phyloP scores from a whole-genome alignment of 1,284 basidiomycete genomes.

The Athelia psychrophila region DNA sequence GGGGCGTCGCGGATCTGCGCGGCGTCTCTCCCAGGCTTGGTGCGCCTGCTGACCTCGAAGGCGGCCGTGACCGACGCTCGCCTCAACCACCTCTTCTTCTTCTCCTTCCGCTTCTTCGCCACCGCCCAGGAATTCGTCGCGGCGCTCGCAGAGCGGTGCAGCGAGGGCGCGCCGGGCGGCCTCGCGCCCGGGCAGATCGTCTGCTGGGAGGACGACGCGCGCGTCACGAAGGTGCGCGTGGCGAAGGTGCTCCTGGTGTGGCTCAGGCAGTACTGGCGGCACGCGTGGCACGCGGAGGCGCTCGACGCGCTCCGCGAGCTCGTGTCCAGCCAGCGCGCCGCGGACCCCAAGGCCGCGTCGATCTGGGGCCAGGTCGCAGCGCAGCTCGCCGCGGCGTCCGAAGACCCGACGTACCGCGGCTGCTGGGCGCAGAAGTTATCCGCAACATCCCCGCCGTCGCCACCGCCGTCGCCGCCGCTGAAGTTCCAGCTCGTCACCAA shows the following conservation, averaged over 20 bases:
- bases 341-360: conserved; percentile 18
- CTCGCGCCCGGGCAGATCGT: conserved; percentile 35
- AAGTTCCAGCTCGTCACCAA: conserved; percentile 6
- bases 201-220: conserved; percentile 48
- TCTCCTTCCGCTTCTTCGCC: conserved; percentile 75
- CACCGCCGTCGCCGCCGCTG: background rate
- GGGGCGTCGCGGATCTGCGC: background rate
- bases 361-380: background rate
- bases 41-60: conserved; percentile 45
- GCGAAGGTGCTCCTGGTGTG: conserved; percentile 70
- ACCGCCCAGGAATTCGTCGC: conserved; percentile 54
- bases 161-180: conserved; percentile 32
- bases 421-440: conserved; percentile 12
- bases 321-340: conserved; percentile 20
- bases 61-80: conserved; percentile 33
- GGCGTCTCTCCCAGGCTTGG: conserved; percentile 41
- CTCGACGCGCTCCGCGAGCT: conserved; percentile 37
- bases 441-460: background rate
- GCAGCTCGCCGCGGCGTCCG: conserved; percentile 11
- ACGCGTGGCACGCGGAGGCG: conserved; percentile 38
- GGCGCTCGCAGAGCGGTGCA: conserved; percentile 57
- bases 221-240: conserved; percentile 61
- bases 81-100: conserved; percentile 59
- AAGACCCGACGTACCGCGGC: conserved; percentile 20
- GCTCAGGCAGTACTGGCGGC: conserved; percentile 76